Percentiles rank a stretch among this genome's conserved stretches.
Evolutionary conservation across 2,329 filamentous ascomycete species (phyloP).

Genomic region (Lizonia empirigonia): DNA sequence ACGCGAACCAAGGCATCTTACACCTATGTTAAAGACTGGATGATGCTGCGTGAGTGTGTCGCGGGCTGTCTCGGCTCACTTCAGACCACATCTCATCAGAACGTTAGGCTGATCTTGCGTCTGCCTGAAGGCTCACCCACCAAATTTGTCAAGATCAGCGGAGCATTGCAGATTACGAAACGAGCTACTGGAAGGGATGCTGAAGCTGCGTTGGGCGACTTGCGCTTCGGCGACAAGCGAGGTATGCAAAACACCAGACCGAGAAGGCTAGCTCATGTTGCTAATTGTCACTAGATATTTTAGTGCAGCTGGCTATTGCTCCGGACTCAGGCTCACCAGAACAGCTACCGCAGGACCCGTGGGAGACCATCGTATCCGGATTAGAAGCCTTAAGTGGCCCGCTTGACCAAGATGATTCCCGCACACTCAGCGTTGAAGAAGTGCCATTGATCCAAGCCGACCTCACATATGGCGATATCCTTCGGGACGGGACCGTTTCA

Average conservation of each 20-base stretch:
- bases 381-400: conserved; percentile 90
- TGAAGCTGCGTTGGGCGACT: conserved; percentile 87
- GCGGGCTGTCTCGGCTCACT: conserved; percentile 90
- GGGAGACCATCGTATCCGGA: conserved; percentile 96
- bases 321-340: conserved; percentile 85
- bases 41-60: conserved; percentile 97
- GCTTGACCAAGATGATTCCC: conserved; percentile 82
- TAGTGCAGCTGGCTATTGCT: conserved; percentile 91
- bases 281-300: conserved; percentile 66
- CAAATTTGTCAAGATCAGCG: conserved; percentile 98
- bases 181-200: conserved; percentile 92
- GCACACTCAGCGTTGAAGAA: conserved; percentile 86
- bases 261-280: neutral
- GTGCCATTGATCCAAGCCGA: conserved; percentile 95
- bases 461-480: conserved; percentile 88
- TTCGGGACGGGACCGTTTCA: conserved; percentile 82
- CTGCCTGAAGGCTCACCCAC: conserved; percentile 95
- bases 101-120: conserved; percentile 92
- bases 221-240: conserved; percentile 93
- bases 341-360: conserved; percentile 86
- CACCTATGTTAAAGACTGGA: conserved; percentile 99
- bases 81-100: conserved; percentile 96
- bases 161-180: conserved; percentile 94
- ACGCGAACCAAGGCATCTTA: conserved; percentile 96
- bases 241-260: conserved; percentile 42